phyloP scores from a whole-genome alignment of 345 rosid species.

The Hibiscus syriacus region DNA sequence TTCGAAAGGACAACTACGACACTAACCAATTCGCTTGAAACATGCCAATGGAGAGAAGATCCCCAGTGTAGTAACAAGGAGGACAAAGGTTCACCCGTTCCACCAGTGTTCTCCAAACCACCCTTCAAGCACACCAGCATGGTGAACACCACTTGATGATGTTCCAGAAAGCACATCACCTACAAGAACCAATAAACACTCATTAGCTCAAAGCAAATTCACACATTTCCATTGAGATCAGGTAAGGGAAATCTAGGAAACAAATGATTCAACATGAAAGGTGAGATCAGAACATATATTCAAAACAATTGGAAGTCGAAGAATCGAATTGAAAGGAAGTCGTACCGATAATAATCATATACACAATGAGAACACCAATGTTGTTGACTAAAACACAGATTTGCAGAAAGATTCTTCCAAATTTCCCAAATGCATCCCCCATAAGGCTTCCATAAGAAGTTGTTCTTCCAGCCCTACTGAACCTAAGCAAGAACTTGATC shows the following conservation, averaged over 20 bases:
- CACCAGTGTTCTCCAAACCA: slow-evolving; percentile 88
- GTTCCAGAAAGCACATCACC: slow-evolving; percentile 78
- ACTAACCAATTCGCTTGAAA: slow-evolving; percentile 74
- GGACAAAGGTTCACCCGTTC: slow-evolving; percentile 56
- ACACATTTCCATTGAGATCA: not conserved
- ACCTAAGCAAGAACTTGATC: slow-evolving; percentile 72
- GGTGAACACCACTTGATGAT: slow-evolving; percentile 68
- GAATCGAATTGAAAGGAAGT: slow-evolving; percentile 2
- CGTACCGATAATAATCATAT: slow-evolving; percentile 95
- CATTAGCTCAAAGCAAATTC: slow-evolving; percentile 1
- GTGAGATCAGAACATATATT: not conserved
- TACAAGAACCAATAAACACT: slow-evolving; percentile 17
- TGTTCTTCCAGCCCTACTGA: slow-evolving; percentile 55
- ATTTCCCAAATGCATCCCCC: slow-evolving; percentile 88
- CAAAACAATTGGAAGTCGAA: slow-evolving; percentile 6
- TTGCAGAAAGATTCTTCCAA: slow-evolving; percentile 62
- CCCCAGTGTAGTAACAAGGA: slow-evolving; percentile 53
- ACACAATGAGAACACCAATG: slow-evolving; percentile 83
- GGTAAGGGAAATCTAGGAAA: slow-evolving; percentile 9
- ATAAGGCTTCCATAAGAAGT: slow-evolving; percentile 74
- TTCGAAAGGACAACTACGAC: not conserved
- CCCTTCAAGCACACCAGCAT: slow-evolving; percentile 77
- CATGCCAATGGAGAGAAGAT: slow-evolving; percentile 74
- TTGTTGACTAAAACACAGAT: slow-evolving; percentile 63
- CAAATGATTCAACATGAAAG: not conserved